These are phyloP conservation scores for Acrasis kona DNA, from an alignment of 78 protist species.

Conservation along the genomic window DNA sequence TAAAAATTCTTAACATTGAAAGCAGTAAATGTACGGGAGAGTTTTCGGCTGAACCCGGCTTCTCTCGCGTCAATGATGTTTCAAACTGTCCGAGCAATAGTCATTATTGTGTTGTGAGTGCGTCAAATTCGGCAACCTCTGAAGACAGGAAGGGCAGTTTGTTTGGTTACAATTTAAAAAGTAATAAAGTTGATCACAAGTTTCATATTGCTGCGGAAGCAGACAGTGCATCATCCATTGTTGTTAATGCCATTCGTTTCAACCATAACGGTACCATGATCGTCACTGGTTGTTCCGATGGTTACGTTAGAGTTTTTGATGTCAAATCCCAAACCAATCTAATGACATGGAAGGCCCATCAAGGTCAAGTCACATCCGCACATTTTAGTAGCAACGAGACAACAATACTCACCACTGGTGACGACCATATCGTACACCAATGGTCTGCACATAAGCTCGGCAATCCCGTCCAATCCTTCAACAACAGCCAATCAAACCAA, in stretches of 20 bases:
- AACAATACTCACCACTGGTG: background rate
- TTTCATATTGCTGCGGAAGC: background rate
- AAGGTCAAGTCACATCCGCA: background rate
- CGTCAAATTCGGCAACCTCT: background rate
- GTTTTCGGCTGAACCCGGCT: too few relatives aligned
- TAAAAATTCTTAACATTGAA: background rate
- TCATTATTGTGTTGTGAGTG: background rate
- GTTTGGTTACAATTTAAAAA: background rate
- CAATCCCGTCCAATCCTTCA: too few relatives aligned
- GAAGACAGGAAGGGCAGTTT: background rate
- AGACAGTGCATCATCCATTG: background rate
- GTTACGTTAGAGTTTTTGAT: conserved; percentile 12
- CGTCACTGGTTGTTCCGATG: conserved; percentile 12
- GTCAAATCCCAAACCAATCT: background rate
- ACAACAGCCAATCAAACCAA: too few relatives aligned
- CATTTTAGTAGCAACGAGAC: background rate
- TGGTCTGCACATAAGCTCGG: too few relatives aligned
- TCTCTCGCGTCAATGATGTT: background rate
- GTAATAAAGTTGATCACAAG: background rate
- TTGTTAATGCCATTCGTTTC: conserved; percentile 1
- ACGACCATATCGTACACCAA: background rate
- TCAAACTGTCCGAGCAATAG: background rate
- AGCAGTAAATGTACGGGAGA: background rate
- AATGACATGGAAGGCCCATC: background rate
- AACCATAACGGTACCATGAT: conserved; percentile 25